These are phyloP conservation scores for Anthostomella pinea DNA, from an alignment of 2,329 filamentous ascomycete species.

Conservation along the genomic window DNA sequence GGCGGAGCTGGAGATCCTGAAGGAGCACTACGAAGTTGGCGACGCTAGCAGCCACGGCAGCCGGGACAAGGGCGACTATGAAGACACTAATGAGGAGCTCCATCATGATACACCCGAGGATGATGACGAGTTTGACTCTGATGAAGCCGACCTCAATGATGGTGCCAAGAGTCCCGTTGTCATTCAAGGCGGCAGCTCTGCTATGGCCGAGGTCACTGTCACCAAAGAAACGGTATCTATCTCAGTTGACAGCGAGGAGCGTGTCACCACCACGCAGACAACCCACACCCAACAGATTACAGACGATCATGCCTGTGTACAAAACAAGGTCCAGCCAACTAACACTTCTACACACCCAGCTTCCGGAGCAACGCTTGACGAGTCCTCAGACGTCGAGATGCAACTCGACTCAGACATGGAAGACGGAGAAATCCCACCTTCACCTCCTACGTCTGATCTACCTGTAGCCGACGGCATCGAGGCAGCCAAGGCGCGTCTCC, in stretches of 20 bases:
- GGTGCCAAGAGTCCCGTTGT: too few relatives aligned
- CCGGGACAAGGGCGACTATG: constrained; percentile 37
- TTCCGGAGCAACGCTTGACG: constrained; percentile 41
- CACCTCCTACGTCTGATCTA: constrained; percentile 11
- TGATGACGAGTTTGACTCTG: constrained; percentile 37
- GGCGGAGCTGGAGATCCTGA: constrained; percentile 49
- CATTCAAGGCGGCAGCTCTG: too few relatives aligned
- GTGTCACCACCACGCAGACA: background rate
- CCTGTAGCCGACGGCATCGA: constrained; percentile 41
- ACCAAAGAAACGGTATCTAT: too few relatives aligned
- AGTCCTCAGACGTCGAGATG: constrained; percentile 35
- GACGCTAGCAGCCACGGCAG: constrained; percentile 28
- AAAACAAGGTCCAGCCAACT: too few relatives aligned
- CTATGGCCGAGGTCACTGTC: too few relatives aligned
- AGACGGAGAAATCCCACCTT: constrained; percentile 35
- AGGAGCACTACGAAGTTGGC: constrained; percentile 39
- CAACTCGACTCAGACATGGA: constrained; percentile 33
- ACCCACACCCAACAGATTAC: constrained; percentile 6
- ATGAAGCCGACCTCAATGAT: constrained; percentile 34
- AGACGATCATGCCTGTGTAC: too few relatives aligned
- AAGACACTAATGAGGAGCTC: constrained; percentile 46
- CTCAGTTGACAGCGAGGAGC: constrained; percentile 1
- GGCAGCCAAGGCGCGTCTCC: constrained; percentile 46
- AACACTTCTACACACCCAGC: constrained; percentile 22
- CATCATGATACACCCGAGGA: constrained; percentile 22